Evolutionary conservation across 2,329 filamentous ascomycete species (phyloP), one percentile per base, ranked within the genome.

Genomic region (Bipolaris oryzae): DNA sequence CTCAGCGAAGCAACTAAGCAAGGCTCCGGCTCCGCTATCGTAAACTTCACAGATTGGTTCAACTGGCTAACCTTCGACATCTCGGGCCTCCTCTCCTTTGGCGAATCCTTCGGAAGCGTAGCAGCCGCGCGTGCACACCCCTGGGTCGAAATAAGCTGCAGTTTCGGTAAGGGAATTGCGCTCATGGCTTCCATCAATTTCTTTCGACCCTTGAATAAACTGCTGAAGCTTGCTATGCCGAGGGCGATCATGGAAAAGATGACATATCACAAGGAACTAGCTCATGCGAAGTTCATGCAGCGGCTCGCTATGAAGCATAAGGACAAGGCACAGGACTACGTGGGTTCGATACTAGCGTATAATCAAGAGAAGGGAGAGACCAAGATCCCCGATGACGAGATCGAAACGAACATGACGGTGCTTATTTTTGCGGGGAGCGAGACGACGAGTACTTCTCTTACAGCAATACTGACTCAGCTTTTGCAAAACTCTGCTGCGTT

Each of bases 81-180:
- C 5, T 62, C 63, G 52, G 79, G 79, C 7, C 77, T 78, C 57
- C 74, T 85, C 31, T 80, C 82, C 0, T 85, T 85, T 61, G 82
- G 82, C 0, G 77, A 80, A 4, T 76, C 80, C 0, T 84, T 70
- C 20, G 54, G 50, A 2, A 59, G 59, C 25, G 38, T 69, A 18
- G 28, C 49, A 13, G 55, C 48, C 34, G 58, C 55, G 38, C 44
- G 41, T 7, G 53, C 57, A 18, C 56, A 61, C 25, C 77, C 78
- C 49, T 80, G 73, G 71, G 64, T 77, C 3, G 57, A 61, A 4
- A 61, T 69, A 20, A 63, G 66, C 6, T 71, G 64, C 45, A 53
- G 62, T 9, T 67, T 64, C 37, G 62, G 73, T 21, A 74, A 74
- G 48, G 62, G 63, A 21, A 45, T 61, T n/a, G 53, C 53, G 5